phyloP scores from a whole-genome alignment of 345 rosid genomes.

The Reutealis trisperma region DNA sequence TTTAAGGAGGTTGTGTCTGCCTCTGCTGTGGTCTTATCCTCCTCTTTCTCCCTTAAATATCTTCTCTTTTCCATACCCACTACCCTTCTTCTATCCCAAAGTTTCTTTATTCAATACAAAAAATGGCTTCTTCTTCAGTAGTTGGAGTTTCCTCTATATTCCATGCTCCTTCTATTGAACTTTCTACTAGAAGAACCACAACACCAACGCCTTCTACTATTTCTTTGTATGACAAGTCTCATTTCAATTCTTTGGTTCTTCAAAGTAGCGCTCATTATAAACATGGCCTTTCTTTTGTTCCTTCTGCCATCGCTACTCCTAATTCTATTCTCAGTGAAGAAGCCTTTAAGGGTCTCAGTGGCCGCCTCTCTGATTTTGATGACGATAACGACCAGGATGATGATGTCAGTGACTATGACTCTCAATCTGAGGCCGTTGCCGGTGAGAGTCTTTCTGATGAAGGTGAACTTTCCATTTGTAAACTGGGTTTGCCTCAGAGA shows the following conservation, averaged over 20 bases:
- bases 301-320: constrained; percentile 74
- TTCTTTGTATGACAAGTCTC: constrained; percentile 9
- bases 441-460: constrained; percentile 4
- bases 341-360: constrained; percentile 73
- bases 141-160: constrained; percentile 31
- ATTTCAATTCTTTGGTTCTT: constrained; percentile 25
- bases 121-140: constrained; percentile 27
- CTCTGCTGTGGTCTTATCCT: not conserved
- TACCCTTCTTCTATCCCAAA: not conserved
- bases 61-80: not conserved
- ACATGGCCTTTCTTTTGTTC: constrained; percentile 17
- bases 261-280: constrained; percentile 33
- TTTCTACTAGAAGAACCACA: not conserved
- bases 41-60: constrained; percentile 9
- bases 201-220: not conserved
- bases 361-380: constrained; percentile 27
- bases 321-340: constrained; percentile 85
- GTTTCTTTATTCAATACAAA: not conserved
- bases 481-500: constrained; percentile 67
- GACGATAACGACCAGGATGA: constrained; percentile 16
- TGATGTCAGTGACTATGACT: constrained; percentile 26
- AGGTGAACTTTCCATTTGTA: constrained; percentile 72
- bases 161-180: constrained; percentile 15
- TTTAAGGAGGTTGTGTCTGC: no score
- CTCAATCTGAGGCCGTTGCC: constrained; percentile 11